Conservation (phyloP, 2,329 filamentous ascomycete species). For the Curvularia verruculosa region DNA sequence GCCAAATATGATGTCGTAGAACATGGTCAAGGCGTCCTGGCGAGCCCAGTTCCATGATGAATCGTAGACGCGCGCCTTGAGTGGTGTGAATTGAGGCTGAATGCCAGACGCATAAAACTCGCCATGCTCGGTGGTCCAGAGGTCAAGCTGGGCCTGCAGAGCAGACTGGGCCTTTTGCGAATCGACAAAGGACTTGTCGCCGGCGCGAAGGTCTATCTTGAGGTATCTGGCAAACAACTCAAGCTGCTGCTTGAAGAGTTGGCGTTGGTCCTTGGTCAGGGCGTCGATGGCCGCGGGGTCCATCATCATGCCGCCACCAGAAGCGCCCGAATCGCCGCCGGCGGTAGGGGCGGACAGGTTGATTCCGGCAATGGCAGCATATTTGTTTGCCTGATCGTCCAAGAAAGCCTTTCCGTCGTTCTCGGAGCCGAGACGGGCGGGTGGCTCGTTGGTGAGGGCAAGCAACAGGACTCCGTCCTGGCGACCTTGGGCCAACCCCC, state of each 20-base stretch:
- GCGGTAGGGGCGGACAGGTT: constrained; percentile 75
- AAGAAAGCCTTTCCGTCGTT: constrained; percentile 90
- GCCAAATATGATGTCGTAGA: constrained; percentile 98
- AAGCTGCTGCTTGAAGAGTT: constrained; percentile 97
- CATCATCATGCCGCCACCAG: constrained; percentile 96
- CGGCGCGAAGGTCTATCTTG: constrained; percentile 95
- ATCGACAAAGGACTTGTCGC: constrained; percentile 88
- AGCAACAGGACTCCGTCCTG: constrained; percentile 91
- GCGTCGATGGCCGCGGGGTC: constrained; percentile 96
- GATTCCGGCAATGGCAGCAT: constrained; percentile 82
- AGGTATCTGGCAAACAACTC: constrained; percentile 94
- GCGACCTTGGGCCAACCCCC: constrained; percentile 83
- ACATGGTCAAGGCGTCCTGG: constrained; percentile 97
- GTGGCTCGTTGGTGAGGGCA: constrained; percentile 89
- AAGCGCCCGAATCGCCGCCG: constrained; percentile 73
- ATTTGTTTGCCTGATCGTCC: constrained; percentile 87
- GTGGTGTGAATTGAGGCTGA: constrained; percentile 87
- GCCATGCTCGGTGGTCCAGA: constrained; percentile 94
- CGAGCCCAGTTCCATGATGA: constrained; percentile 99
- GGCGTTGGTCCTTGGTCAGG: constrained; percentile 93
- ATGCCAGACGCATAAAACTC: constrained; percentile 96
- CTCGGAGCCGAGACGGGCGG: constrained; percentile 86
- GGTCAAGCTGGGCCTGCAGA: constrained; percentile 88
- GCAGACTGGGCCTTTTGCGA: constrained; percentile 85
- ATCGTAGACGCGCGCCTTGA: constrained; percentile 96